phyloP scores from a whole-genome alignment of 2,329 filamentous ascomycete genomes.

The Aspergillus uvarum region DNA sequence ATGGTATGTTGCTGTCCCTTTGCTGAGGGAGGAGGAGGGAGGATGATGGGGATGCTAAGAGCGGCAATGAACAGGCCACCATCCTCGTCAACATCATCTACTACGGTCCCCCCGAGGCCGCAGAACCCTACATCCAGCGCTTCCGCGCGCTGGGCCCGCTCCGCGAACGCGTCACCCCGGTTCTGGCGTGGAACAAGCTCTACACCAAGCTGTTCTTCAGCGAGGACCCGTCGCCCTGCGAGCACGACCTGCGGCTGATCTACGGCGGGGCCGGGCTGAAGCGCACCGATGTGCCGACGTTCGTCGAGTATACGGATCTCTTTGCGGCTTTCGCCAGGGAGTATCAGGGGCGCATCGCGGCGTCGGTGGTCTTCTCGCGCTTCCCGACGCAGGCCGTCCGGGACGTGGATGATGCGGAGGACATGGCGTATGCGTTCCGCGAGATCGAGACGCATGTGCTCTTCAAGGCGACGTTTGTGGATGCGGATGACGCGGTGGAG shows the following conservation, averaged over 20 bases:
- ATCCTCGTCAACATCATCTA: constrained; percentile 1
- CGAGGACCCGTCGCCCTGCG: background rate
- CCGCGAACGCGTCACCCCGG: background rate
- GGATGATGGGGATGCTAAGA: too few relatives aligned
- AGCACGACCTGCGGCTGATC: background rate
- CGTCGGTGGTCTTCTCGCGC: background rate
- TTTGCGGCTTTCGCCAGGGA: background rate
- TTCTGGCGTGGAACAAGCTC: background rate
- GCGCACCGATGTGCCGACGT: background rate
- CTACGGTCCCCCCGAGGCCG: background rate
- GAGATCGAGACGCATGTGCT: background rate
- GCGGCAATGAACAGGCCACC: background rate
- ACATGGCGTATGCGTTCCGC: background rate
- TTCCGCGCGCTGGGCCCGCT: background rate
- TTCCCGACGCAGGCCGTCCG: background rate
- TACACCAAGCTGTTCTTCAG: background rate
- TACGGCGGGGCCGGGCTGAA: background rate
- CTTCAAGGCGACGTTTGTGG: too few relatives aligned
- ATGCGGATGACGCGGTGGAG: background rate
- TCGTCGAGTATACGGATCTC: background rate
- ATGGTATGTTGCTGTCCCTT: background rate
- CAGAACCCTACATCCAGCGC: background rate
- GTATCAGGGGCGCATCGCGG: background rate
- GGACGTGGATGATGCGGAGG: too few relatives aligned
- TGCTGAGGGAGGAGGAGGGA: too few relatives aligned